Conservation (phyloP, 139 green algal genomes). For the Chlorella sp. region DNA sequence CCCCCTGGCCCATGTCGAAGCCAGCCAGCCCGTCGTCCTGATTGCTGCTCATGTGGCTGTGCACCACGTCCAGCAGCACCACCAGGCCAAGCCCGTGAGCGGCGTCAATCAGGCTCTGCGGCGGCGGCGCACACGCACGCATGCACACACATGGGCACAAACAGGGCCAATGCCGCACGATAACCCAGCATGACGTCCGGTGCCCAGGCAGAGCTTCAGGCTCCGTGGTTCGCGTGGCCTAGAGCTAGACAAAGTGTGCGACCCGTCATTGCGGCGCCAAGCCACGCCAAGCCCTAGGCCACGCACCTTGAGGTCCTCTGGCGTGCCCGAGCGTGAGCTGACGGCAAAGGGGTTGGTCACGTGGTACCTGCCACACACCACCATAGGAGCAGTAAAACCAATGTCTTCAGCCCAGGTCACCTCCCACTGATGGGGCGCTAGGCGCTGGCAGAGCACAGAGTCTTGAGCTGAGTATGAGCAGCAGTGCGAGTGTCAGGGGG, state of each 20-base stretch:
- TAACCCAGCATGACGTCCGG: background rate
- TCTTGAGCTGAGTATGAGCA: too few relatives aligned
- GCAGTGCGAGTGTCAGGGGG: background rate
- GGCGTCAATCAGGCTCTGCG: slow-evolving; percentile 74
- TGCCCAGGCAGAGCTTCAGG: too few relatives aligned
- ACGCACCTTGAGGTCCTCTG: slow-evolving; percentile 84
- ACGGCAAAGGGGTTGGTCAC: slow-evolving; percentile 91
- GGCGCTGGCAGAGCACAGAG: too few relatives aligned
- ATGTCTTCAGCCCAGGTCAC: too few relatives aligned
- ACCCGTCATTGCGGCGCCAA: background rate
- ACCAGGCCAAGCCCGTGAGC: slow-evolving; percentile 83
- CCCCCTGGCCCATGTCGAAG: slow-evolving; percentile 81
- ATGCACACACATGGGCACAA: background rate
- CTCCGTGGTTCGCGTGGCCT: slow-evolving; percentile 5
- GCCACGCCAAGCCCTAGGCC: too few relatives aligned
- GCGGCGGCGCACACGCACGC: too few relatives aligned
- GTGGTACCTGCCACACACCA: too few relatives aligned
- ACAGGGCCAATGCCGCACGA: background rate
- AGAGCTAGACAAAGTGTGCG: background rate
- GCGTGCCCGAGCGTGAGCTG: slow-evolving; percentile 66
- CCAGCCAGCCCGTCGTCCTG: slow-evolving; percentile 31
- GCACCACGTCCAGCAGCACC: slow-evolving; percentile 92
- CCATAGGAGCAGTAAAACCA: too few relatives aligned
- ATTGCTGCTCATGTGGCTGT: slow-evolving; percentile 68
- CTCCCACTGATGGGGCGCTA: too few relatives aligned